phyloP scores from a whole-genome alignment of 2,329 filamentous ascomycete species.

The Trichocomaceae sp. region DNA sequence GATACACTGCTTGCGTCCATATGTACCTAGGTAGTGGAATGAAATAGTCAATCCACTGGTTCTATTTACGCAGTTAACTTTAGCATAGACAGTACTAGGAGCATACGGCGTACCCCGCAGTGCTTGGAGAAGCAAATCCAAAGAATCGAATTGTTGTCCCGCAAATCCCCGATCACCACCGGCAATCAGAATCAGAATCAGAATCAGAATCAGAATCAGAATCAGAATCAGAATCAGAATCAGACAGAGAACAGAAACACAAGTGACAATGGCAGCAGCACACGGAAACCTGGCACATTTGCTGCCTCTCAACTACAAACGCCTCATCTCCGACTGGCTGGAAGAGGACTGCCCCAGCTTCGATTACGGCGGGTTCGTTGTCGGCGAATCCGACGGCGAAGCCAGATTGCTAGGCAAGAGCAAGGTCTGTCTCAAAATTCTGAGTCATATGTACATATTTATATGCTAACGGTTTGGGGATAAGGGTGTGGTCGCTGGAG shows the following conservation, averaged over 20 bases:
- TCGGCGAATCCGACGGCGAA: constrained; percentile 53
- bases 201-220: no score
- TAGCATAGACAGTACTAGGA: no score
- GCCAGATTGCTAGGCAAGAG: constrained; percentile 53
- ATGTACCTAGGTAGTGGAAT: no score
- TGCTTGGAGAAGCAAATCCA: neutral
- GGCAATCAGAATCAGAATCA: no score
- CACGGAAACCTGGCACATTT: constrained; percentile 63
- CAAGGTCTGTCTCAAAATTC: constrained; percentile 31
- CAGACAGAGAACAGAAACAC: no score
- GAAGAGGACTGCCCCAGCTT: constrained; percentile 94
- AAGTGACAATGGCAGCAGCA: constrained; percentile 51
- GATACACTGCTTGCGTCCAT: no score
- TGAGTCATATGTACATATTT: neutral
- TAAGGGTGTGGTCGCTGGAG: constrained; percentile 77
- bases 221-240: no score
- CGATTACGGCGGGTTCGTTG: constrained; percentile 96
- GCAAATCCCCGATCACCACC: constrained; percentile 4
- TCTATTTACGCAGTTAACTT: no score
- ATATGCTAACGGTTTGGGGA: neutral
- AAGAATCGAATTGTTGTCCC: neutral
- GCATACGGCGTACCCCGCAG: constrained; percentile 2
- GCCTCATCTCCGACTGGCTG: constrained; percentile 74
- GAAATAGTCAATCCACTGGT: neutral
- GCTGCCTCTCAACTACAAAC: constrained; percentile 78